Base-by-base conservation (phyloP, 176 grass and related monocot species). In the Bromus sterilis region DNA sequence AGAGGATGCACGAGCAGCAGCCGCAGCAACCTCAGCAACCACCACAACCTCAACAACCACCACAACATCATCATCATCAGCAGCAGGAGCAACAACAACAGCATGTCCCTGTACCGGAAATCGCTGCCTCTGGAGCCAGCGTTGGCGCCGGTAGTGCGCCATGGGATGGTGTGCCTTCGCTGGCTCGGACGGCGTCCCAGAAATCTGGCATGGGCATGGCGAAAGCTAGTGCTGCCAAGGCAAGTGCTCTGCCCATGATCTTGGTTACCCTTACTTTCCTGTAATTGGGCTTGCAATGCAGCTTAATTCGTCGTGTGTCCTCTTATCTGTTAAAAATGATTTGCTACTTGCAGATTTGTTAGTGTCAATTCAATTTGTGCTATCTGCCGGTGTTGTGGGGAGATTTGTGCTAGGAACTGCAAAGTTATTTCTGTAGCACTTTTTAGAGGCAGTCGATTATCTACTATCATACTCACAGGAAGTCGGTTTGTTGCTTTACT, bases 151-250 rank as follows among this genome's bases (percentile, higher is more conserved):
- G 70, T 0, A 34, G 26, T 24, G 21, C 66, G 28, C 78, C 76
- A 13, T 88, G 83, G 86, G 87, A 80, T n/a, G 82, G 68, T 11
- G 84, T 82, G 48, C 89, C 96, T 2, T 78, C 80, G 48, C 71
- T 98, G 44, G 91, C 80, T 3, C 90, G 96, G 44, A 35, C 76
- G 32, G 64, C 88, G 9, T 98, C 93, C 0, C 96, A 95, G 65
- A 95, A 91, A 40, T 89, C 64, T 4, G 77, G 84, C 70, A 88
- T 83, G 66, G 80, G 84, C 58, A 89, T 80, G 81, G 80, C 85
- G 9, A 97, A 90, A 79, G 80, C 84, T 73, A 80, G 89, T 28
- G 40, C 78, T 26, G 80, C 73, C 46, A 94, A 94, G 92, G 92
- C 89, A 86, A 86, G 92, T 90, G 56, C 3, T 2, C 41, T 76